Percentiles rank a stretch among this genome's conserved stretches.
phyloP scores from a whole-genome alignment of 441 rosid species.

The Erodium chrysanthum region DNA sequence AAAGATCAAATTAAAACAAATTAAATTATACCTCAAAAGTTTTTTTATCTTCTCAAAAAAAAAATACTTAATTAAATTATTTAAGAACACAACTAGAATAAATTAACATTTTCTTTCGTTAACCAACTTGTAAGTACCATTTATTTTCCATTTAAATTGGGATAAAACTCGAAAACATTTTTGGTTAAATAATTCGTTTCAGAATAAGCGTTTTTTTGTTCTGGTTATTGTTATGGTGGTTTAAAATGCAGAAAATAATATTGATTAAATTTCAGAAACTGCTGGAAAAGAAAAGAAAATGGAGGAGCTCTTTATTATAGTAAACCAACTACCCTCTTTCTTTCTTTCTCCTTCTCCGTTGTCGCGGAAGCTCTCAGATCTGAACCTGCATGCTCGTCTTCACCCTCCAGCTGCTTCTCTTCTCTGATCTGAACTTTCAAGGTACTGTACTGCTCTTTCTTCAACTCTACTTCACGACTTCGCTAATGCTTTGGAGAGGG shows the following conservation, averaged over 20 bases:
- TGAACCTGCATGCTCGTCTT: conserved; percentile 1
- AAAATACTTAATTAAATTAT: too few species aligned
- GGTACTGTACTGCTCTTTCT: not conserved
- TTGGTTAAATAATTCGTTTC: too few species aligned
- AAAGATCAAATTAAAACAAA: too few species aligned
- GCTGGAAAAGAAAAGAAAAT: conserved; percentile 1
- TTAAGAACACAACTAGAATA: too few species aligned
- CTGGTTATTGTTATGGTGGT: not conserved
- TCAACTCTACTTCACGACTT: not conserved
- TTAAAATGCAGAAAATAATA: not conserved
- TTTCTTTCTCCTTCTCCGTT: not conserved
- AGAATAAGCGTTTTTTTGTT: too few species aligned
- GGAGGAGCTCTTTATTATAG: conserved; percentile 4
- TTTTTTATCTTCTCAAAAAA: too few species aligned
- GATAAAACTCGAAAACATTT: too few species aligned
- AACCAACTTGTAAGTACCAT: too few species aligned
- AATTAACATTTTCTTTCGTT: too few species aligned
- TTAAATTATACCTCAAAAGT: too few species aligned
- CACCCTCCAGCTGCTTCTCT: not conserved
- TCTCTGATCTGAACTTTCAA: not conserved
- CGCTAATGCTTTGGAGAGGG: not conserved
- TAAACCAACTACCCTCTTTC: not conserved
- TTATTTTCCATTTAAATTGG: too few species aligned
- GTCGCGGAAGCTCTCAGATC: not conserved
- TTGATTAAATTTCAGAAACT: not conserved